Evolutionary conservation across 768 basidiomycete genomes (phyloP), one percentile per base, ranked within the genome.

Genomic region (Boletus vermiculosoides): DNA sequence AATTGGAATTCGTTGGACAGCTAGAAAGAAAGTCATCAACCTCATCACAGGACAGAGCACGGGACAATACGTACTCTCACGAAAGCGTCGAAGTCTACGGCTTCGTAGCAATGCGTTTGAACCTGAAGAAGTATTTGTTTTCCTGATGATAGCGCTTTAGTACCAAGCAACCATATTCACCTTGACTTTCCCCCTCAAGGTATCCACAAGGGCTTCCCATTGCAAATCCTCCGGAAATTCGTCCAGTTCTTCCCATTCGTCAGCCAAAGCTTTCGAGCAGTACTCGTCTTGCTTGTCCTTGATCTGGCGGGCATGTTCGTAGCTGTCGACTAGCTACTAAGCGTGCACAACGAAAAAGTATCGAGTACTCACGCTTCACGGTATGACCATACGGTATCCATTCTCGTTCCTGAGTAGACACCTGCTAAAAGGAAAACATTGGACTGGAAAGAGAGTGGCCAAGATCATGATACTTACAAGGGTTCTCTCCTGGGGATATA

Each of bases 1-100:
- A 90, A 90, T 58, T 89, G 75, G 76, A 92, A 93, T 60, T 93
- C 90, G 70, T 92, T 90, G 11, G 88, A 83, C 4, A 92, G 76
- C 79, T 90, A 54, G 3, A 5, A 54, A 39, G 6, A 12, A 31
- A 8, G 40, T 57, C 22, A 47, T 7, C 3, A 20, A 39, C 28
- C 20, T n/a, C 9, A 30, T 31, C 18, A 12, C 5, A 11, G 2
- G 7, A 51, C 7, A 6, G 13, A 28, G 16, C 22, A 9, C 11
- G 9, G 1, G 30, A 36, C 11, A 18, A 36, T 31, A n/a, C 5
- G 12, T 66, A 86, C 86, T 51, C 88, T 77, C 55, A 88, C 80
- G 41, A 88, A 78, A 31, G 75, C 78, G 51, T 88, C 86, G n/a
- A 88, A 68, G 70, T 90, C 87, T 6, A 85, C 84, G 0, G 85